Base-by-base conservation (phyloP, 140 eudicot genomes). In the Ambrosia hybrid region DNA sequence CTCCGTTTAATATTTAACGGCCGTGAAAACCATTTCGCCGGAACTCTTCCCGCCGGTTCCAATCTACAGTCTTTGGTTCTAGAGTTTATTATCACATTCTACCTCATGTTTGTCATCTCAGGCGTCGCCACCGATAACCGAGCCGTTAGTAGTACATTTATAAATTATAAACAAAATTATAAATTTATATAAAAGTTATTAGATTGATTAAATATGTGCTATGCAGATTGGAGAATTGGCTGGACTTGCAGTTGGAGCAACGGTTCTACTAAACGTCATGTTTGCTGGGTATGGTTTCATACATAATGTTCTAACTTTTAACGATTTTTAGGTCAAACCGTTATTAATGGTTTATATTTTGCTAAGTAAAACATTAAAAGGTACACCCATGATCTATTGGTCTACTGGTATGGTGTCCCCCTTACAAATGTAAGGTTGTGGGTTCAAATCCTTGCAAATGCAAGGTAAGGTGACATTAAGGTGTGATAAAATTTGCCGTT, bases 221-320 rank as follows among this genome's bases (percentile, higher is more conserved):
- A 62, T 70, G 60, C 84, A 92, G 98, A 86, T 89, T 9, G 98
- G 98, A 68, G 98, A 92, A 73, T 80, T 92, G 33, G 98, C 98
- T 51, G 98, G 98, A 56, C 81, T 92, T 43, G 96, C 96, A 0
- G 84, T 92, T 39, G 98, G 98, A 73, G 82, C 95, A 21, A 89
- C 96, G 15, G 76, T 92, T 67, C 78, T 89, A 82, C 85, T 92
- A 4, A 92, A 91, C 69, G 97, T 84, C 66, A 82, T 91, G 90
- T 73, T 91, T 60, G 96, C 97, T 16, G 96, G 90, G 97, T 85
- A 78, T 48, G 61, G 45, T 16, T 46, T 34, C 2, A 65, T 51
- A 12, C 51, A 14, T 39, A 9, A 46, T 46, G 52, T 46, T 46
- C 11, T n/a, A 7, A 0, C 3, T 46, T 46, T 46, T 8, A 6